These are phyloP conservation scores for Kluyveromyces dobzhanskii DNA, from an alignment of 805 yeast genomes.

Conservation along the genomic window DNA sequence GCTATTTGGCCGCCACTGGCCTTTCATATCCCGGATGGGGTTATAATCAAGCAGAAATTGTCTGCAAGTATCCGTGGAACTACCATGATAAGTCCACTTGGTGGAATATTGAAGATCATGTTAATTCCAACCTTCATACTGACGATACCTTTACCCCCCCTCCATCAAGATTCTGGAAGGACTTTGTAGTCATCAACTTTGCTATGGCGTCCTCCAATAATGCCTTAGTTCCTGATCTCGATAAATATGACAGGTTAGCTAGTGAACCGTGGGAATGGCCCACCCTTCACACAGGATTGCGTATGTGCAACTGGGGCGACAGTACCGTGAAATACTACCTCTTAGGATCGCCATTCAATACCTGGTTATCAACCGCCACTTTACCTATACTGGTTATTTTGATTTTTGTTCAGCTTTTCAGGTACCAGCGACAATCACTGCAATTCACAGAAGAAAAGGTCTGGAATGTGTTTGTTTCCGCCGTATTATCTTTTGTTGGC, in stretches of 20 bases:
- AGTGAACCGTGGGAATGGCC: constrained; percentile 89
- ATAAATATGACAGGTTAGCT: constrained; percentile 62
- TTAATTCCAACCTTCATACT: constrained; percentile 47
- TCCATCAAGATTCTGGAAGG: constrained; percentile 67
- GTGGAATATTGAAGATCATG: constrained; percentile 79
- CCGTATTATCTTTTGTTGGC: constrained; percentile 78
- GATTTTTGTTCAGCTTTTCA: constrained; percentile 31
- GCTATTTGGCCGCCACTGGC: constrained; percentile 84
- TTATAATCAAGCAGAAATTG: constrained; percentile 93
- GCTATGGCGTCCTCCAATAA: constrained; percentile 88
- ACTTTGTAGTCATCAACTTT: constrained; percentile 63
- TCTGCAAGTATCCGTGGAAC: constrained; percentile 62
- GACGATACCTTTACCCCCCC: constrained; percentile 47
- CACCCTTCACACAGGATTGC: constrained; percentile 61
- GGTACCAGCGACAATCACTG: constrained; percentile 65
- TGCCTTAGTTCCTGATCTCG: constrained; percentile 69
- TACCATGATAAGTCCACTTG: constrained; percentile 74
- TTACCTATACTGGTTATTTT: constrained; percentile 43
- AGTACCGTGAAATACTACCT: constrained; percentile 53
- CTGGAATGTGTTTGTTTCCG: constrained; percentile 48
- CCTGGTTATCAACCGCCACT: constrained; percentile 63
- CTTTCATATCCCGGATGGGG: constrained; percentile 90
- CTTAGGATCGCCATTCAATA: constrained; percentile 70
- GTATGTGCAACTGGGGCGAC: constrained; percentile 67
- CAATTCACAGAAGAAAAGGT: constrained; percentile 35